Evolutionary conservation across 805 yeast species (phyloP).

Genomic region (Torulaspora microellipsoides): DNA sequence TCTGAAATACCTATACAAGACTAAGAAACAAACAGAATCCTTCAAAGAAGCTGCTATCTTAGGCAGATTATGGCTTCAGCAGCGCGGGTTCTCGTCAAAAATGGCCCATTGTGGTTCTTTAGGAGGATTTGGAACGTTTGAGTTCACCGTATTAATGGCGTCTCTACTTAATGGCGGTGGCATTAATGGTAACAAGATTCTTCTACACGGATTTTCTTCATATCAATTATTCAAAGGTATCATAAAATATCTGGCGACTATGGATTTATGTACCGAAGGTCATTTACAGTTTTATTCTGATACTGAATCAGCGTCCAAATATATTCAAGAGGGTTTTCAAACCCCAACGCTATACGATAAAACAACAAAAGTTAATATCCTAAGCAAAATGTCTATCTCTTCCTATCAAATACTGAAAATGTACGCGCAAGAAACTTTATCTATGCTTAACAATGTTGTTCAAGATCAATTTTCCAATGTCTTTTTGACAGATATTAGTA

Average conservation of each 20-base stretch:
- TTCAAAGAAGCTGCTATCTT: constrained; percentile 83
- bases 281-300: constrained; percentile 62
- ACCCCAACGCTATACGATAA: constrained; percentile 76
- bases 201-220: constrained; percentile 84
- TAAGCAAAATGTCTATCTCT: constrained; percentile 73
- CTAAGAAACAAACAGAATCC: constrained; percentile 70
- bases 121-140: constrained; percentile 89
- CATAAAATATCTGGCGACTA: constrained; percentile 72
- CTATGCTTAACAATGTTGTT: constrained; percentile 68
- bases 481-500: constrained; percentile 57
- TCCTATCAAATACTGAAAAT: constrained; percentile 58
- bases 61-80: constrained; percentile 86
- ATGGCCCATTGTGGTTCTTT: constrained; percentile 46
- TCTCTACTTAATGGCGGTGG: constrained; percentile 84
- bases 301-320: constrained; percentile 34
- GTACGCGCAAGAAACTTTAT: constrained; percentile 65
- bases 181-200: constrained; percentile 62
- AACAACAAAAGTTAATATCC: constrained; percentile 66
- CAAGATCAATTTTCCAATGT: constrained; percentile 78
- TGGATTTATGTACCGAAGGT: constrained; percentile 61
- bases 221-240: constrained; percentile 92
- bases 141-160: constrained; percentile 76
- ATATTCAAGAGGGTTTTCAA: constrained; percentile 54
- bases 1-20: constrained; percentile 68
- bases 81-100: constrained; percentile 71